Evolutionary conservation across 2,329 filamentous ascomycete species (phyloP), one percentile per base, ranked within the genome.

Genomic region (Alternaria viburni): DNA sequence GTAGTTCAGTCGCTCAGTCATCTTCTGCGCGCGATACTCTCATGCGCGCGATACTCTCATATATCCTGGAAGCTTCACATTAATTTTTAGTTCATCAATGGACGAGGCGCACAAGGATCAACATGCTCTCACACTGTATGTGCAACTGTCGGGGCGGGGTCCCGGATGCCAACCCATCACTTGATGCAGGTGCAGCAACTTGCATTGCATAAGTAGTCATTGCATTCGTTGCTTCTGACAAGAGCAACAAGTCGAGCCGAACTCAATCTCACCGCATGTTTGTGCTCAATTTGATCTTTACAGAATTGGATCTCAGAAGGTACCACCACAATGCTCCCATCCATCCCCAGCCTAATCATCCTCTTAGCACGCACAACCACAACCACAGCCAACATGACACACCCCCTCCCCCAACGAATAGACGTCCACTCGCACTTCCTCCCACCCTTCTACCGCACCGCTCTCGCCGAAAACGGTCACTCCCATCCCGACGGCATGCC

Each of bases 341-440:
- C 10, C 17, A 46, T 28, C 12, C 10, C 54, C 17, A 10, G 47
- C 23, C 56, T 19, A n/a, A 54, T 32, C 32, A 15, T 57, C 21
- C 12, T 56, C 21, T 5, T 57, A 56, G 43, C 46, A n/a, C 13
- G n/a, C 44, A 45, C 23, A 17, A 21, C 13, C 28, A 45, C 21
- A 8, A 23, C 17, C 32, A 36, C 49, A 19, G 17, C 41, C 45
- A 70, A 47, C 36, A 77, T 74, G 72, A 10, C 69, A 46, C 28
- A 51, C 17, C 23, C 61, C 21, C 70, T 78, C 1, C 73, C 76
- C 5, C 44, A 43, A 10, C 70, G 80, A 21, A 84, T 86, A 55
- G 84, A 86, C 65, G 79, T 83, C 5, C 84, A 86, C 69, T 79
- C 81, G 2, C 84, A 86, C 71, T 83, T 81, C 71, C 76, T 85